Percentiles rank a stretch among this genome's conserved stretches.
Evolutionary conservation across 2,329 filamentous ascomycete genomes (phyloP).

Genomic region (Trichoderma arundinaceum): DNA sequence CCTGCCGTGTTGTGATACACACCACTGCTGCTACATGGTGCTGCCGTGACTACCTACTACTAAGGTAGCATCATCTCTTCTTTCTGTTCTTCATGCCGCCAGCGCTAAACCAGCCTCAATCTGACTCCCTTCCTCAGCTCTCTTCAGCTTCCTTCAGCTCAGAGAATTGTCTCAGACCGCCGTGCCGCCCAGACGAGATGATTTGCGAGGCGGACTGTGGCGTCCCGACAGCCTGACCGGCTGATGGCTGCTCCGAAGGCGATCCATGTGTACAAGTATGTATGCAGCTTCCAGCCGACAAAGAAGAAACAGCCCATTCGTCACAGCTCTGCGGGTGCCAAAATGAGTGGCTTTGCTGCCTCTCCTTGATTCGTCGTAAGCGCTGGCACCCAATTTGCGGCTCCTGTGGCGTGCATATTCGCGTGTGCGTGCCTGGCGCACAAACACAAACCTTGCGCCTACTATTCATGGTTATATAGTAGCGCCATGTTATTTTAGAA

Average conservation of each 20-base stretch:
- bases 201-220: not conserved
- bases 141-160: slow-evolving; percentile 16
- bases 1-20: not conserved
- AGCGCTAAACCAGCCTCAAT: not conserved
- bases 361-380: slow-evolving; percentile 2
- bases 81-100: not conserved
- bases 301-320: no score
- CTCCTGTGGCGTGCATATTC: slow-evolving; percentile 11
- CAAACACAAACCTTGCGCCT: not conserved
- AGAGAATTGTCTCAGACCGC: slow-evolving; percentile 16
- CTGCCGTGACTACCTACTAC: not conserved
- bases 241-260: not conserved
- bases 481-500: no score
- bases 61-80: no score
- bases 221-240: not conserved
- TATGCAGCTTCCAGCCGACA: no score
- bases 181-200: not conserved
- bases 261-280: no score
- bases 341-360: not conserved
- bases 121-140: not conserved
- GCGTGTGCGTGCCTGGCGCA: not conserved
- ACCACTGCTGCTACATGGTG: not conserved
- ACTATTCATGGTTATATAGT: not conserved
- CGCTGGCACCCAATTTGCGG: slow-evolving; percentile 18
- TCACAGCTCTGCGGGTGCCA: not conserved